Conservation (phyloP, 2,329 filamentous ascomycete genomes). For the Mycocentrospora acerina region DNA sequence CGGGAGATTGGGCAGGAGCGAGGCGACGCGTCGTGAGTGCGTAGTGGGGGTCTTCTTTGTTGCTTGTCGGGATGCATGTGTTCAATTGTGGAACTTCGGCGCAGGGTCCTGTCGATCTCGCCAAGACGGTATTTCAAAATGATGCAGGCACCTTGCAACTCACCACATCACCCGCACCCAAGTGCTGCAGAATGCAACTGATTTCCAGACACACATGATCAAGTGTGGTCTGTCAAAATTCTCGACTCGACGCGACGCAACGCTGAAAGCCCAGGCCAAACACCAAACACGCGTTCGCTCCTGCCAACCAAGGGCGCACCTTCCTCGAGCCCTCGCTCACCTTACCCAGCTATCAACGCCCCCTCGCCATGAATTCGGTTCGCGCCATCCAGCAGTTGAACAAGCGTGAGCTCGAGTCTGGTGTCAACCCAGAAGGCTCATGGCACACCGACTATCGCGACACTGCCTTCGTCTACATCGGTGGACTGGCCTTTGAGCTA, state of each 20-base stretch:
- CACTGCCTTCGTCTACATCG: constrained; percentile 95
- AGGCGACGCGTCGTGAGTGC: constrained; percentile 14
- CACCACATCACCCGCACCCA: constrained; percentile 1
- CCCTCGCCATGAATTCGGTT: constrained; percentile 82
- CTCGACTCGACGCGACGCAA: no score
- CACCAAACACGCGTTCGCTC: no score
- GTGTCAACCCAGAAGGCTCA: constrained; percentile 80
- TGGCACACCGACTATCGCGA: constrained; percentile 98
- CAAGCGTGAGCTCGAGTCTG: constrained; percentile 88
- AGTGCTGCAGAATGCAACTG: neutral
- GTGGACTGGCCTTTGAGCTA: constrained; percentile 86
- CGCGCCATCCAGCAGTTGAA: constrained; percentile 91
- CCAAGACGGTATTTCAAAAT: constrained; percentile 36
- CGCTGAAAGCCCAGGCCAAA: no score
- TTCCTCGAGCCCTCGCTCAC: constrained; percentile 7
- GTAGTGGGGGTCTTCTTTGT: constrained; percentile 22
- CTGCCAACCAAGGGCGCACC: constrained; percentile 3
- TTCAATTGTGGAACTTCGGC: constrained; percentile 26
- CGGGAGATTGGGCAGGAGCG: constrained; percentile 5
- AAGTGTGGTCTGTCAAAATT: no score
- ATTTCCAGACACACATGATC: neutral
- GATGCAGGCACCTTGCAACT: constrained; percentile 1
- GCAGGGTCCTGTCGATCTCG: constrained; percentile 26
- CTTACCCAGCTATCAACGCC: neutral
- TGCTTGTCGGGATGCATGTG: constrained; percentile 9